phyloP scores from a whole-genome alignment of 2,329 filamentous ascomycete species.

The Chrysoporthe puriensis region DNA sequence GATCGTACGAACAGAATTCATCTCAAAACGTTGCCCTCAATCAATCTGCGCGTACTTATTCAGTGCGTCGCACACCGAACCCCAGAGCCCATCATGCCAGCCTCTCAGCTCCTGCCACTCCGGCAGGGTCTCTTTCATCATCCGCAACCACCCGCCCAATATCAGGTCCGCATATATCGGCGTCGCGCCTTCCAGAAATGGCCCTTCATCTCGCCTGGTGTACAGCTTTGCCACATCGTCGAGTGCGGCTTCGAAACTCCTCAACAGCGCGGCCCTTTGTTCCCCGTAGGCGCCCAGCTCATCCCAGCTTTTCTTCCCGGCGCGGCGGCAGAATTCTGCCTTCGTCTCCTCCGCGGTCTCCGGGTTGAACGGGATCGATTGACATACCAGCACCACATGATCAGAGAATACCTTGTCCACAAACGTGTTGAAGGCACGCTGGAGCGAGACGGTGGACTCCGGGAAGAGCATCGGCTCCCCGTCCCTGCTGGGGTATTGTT shows the following conservation, averaged over 20 bases:
- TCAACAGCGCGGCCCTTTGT: slow-evolving; percentile 42
- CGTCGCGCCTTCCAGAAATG: slow-evolving; percentile 51
- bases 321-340: slow-evolving; percentile 53
- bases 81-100: slow-evolving; percentile 58
- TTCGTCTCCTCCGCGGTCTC: slow-evolving; percentile 47
- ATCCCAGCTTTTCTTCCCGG: slow-evolving; percentile 49
- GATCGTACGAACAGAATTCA: not conserved
- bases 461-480: slow-evolving; percentile 30
- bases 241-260: slow-evolving; percentile 46
- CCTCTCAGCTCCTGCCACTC: slow-evolving; percentile 48
- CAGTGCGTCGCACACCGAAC: slow-evolving; percentile 51
- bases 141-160: slow-evolving; percentile 59
- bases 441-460: not conserved
- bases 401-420: slow-evolving; percentile 59
- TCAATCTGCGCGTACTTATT: slow-evolving; percentile 38
- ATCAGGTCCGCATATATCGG: slow-evolving; percentile 60
- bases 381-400: slow-evolving; percentile 45
- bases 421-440: slow-evolving; percentile 51
- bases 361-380: slow-evolving; percentile 55
- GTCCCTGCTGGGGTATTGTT: slow-evolving; percentile 46
- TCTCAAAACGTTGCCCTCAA: not conserved
- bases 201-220: slow-evolving; percentile 43
- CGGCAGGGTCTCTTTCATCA: slow-evolving; percentile 46
- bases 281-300: slow-evolving; percentile 45
- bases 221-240: slow-evolving; percentile 47